Evolutionary conservation across 2,329 filamentous ascomycete species (phyloP), one percentile per base, ranked within the genome.

Genomic region (Trichoderma pleuroti): DNA sequence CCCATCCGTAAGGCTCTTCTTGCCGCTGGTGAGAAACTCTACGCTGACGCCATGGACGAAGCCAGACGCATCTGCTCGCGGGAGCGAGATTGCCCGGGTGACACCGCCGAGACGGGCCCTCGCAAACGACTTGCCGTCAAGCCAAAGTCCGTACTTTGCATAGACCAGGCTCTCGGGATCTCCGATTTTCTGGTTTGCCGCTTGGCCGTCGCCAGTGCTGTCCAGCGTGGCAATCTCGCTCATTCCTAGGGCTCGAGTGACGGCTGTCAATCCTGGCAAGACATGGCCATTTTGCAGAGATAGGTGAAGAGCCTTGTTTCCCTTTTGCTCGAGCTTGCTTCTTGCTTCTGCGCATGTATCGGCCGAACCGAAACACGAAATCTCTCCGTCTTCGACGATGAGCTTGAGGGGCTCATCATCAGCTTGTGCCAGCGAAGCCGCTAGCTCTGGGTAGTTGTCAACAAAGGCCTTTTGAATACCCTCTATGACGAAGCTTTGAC

Each of bases 161-260:
- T 80, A 80, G 7, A 76, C 74, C 5, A 82, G 73, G 70, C 75
- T 78, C 10, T 77, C 75, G 0, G 78, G 74, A 59, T 81, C 63
- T 34, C 76, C 75, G 39, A 73, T 68, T 26, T 73, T 72, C 16
- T 80, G 69, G 5, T n/a, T 30, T 2, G 69, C 24, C n/a, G 63
- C 69, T n/a, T 67, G 74, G 21, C 77, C 86, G 73, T 88, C 86
- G 3, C 82, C 79, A 0, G 86, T 87, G 26, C 76, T 77, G 1
- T 74, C 72, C 64, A 85, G 83, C 1, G 76, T 78, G 24, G 77
- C 75, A 52, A 88, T 87, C 74, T 88, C 87, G 12, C 78, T 76
- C 5, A 88, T 77, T 1, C 87, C 87, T 2, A 88, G 80, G 9
- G 77, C 75, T 6, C 80, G 79, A 5, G 84, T 82, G 39, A 88